Evolutionary conservation across 2,329 filamentous ascomycete genomes (phyloP), one percentile per base, ranked within the genome.

Genomic region (Colletotrichum somersetense): DNA sequence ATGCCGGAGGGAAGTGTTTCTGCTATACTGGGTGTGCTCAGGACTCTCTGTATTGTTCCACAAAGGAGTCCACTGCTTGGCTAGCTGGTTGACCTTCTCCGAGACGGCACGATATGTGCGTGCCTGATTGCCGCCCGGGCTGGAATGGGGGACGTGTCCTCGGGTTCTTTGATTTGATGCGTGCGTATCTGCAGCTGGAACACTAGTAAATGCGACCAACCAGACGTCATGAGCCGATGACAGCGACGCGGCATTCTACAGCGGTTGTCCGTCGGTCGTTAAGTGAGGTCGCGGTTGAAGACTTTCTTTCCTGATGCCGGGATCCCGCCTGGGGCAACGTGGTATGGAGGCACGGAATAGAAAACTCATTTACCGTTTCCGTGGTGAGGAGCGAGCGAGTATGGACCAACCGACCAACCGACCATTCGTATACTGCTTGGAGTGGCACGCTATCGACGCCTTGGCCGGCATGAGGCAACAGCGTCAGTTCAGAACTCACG

Each of bases 321-420:
- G 44, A 66, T 71, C 44, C 33, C 55, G 26, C 38, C 35, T 66
- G 66, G 67, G 50, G 50, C 42, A 35, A 50, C 26, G 38, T 48
- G 46, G 46, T 48, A 48, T 48, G 46, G 38, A 38, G 71, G 56
- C 67, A 62, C 62, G 38, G 48, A 30, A 50, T 57, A 66, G 56
- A 57, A 26, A 18, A 18, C 56, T 71, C 67, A 67, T 67, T 33
- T 71, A 46, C 67, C 48, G 71, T 73, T 71, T 71, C 71, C 57
- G 56, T 67, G 67, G 71, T 73, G 67, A 71, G 26, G 14, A 20
- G 40, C 8, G 59, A 68, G 38, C 44, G 56, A 53, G 10, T 20
- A 42, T 48, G 40, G 55, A 61, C 55, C 30, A 30, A 30, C 26
- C 26, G 26, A 30, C 26, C 26, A 30, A 33, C 55, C 8, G 20